A percentile compares a stretch with the other conserved stretches of the same genome.
phyloP scores from a whole-genome alignment of 2,329 filamentous ascomycete species.

The Xylaria digitata region DNA sequence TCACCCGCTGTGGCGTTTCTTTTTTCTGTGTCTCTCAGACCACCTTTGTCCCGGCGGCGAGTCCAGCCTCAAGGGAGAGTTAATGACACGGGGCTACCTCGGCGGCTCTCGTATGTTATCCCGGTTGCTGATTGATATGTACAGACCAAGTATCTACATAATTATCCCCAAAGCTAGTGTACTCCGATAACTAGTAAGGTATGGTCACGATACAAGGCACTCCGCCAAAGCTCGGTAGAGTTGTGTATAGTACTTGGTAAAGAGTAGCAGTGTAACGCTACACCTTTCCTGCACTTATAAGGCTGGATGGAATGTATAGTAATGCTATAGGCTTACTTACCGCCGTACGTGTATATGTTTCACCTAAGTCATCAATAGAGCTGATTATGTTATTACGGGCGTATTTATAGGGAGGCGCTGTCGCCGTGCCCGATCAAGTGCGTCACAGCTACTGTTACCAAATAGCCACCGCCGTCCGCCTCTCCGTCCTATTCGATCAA shows the following conservation, averaged over 20 bases:
- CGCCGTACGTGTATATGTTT: not conserved
- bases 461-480: not conserved
- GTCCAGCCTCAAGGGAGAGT: conserved; percentile 34
- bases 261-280: not conserved
- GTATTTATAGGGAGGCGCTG: too few relatives aligned
- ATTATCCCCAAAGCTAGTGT: conserved; percentile 16
- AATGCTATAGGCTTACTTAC: not conserved
- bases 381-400: too few relatives aligned
- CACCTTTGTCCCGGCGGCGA: conserved; percentile 32
- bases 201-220: not conserved
- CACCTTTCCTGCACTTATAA: not conserved
- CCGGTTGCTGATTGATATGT: conserved; percentile 40
- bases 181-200: not conserved
- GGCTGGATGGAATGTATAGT: conserved; percentile 5
- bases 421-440: too few relatives aligned
- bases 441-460: too few relatives aligned
- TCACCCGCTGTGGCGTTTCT: conserved; percentile 39
- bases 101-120: conserved; percentile 38
- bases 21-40: conserved; percentile 36
- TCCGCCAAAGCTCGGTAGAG: not conserved
- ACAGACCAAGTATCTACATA: conserved; percentile 14
- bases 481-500: not conserved
- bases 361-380: too few relatives aligned
- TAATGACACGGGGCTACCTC: conserved; percentile 37
- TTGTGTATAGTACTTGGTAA: not conserved